Base-by-base conservation (phyloP, 2,329 filamentous ascomycete genomes). In the Beauveria caledonica region DNA sequence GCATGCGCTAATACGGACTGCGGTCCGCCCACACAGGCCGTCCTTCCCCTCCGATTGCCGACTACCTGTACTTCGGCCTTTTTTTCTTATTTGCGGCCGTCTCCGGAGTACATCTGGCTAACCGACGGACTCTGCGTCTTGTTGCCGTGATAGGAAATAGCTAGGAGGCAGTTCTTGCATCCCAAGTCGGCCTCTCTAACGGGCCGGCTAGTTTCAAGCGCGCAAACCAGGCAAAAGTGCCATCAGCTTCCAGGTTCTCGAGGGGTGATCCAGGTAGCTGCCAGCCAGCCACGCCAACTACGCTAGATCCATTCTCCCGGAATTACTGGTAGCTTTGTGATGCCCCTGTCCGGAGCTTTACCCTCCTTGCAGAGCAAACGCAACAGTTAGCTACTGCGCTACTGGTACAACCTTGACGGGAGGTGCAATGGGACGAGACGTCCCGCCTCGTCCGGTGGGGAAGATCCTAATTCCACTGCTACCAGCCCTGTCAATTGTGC, bases 31-130 rank as follows among this genome's bases (percentile, higher is more conserved):
- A 58, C 45, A 36, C 49, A 44, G 36, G 36, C 48, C 4, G 55
- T 25, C 44, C 4, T 36, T 25, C 44, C n/a, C 13, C 36, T 58
- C 56, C 56, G 56, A 58, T 51, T 58, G 46, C 46, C 56, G 56
- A 51, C 54, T 42, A 13, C 17, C 17, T 25, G 17, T 33, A n/a
- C 45, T 21, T 19, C 23, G 23, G 33, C 23, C 46, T 29, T 42
- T 44, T 42, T 33, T 23, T 21, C n/a, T 56, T 10, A 42, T 40
- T 27, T 19, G 36, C 23, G 3, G 39, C 40, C 19, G 9, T 45
- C 17, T 36, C 33, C 33, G 33, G 33, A 36, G 11, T 15, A 36
- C 33, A 36, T 36, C 13, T 36, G 13, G 33, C 33, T 36, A 36
- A 36, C 33, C 4, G 33, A 36, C 33, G 13, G 33, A 36, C 11